phyloP scores from a whole-genome alignment of 257 asterid species.

The Euphrasia confusa region DNA sequence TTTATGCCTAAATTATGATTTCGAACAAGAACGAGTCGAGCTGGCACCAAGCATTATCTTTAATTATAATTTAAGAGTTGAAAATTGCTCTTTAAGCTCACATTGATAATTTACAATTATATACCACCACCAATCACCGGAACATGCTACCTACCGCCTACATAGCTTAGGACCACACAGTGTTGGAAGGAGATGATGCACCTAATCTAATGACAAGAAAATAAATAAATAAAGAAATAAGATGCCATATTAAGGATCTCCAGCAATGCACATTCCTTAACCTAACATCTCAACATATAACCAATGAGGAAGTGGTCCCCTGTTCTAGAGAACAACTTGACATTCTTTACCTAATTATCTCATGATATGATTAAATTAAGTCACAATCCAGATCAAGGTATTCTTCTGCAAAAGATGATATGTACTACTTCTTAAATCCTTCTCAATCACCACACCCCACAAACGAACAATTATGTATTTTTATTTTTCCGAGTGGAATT shows the following conservation, averaged over 20 bases:
- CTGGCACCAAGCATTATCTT: background rate
- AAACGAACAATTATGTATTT: background rate
- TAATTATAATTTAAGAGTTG: slow-evolving; percentile 7
- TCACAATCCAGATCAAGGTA: background rate
- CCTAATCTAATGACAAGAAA: slow-evolving; percentile 7
- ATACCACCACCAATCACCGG: slow-evolving; percentile 4
- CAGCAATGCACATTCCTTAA: background rate
- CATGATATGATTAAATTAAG: slow-evolving; percentile 10
- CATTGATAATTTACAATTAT: background rate
- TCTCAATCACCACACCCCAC: slow-evolving; percentile 14
- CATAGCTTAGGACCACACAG: slow-evolving; percentile 34
- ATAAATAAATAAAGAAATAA: background rate
- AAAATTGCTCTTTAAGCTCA: background rate
- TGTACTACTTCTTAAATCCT: slow-evolving; percentile 1
- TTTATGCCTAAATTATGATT: slow-evolving; percentile 15
- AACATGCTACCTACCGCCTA: slow-evolving; percentile 8
- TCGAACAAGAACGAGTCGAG: slow-evolving; percentile 1
- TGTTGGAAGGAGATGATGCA: slow-evolving; percentile 12
- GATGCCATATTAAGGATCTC: background rate
- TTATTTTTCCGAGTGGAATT: background rate
- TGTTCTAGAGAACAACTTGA: slow-evolving; percentile 13
- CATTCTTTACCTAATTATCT: slow-evolving; percentile 19
- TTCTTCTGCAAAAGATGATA: background rate
- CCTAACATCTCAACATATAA: slow-evolving; percentile 15
- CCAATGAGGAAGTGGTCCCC: slow-evolving; percentile 55